Evolutionary conservation across 257 asterid species (phyloP), one percentile per base, ranked within the genome.

Genomic region (Scutellaria minor): DNA sequence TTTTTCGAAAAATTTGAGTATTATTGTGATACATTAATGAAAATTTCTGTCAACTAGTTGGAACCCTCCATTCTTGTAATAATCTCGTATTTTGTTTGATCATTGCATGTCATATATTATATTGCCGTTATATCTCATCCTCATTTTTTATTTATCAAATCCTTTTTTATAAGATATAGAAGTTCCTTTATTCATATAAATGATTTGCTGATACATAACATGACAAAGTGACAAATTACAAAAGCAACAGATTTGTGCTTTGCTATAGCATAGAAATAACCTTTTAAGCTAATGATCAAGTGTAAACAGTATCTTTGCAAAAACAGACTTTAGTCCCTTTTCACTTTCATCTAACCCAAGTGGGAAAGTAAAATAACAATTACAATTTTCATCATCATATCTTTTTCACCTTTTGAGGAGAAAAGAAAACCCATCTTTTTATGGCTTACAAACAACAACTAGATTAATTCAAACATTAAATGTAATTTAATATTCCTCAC

Each of bases 361-460:
- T 59, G 71, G 75, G 71, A 54, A 44, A 60, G 5, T 6, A 68
- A 15, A 48, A 3, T 18, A 13, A 46, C 37, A 31, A 31, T 31
- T 31, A 11, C 31, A 46, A 51, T 22, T 5, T 20, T 54, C 37
- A 54, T 44, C 48, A 47, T 15, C 41, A 50, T 6, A 14, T 46
- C 41, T 60, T 75, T 75, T 67, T 75, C 22, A 50, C 42, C 74
- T 18, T 57, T 62, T 72, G 71, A 72, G 69, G 69, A 57, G 8
- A 20, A 58, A 18, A 31, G 22, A 37, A 68, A 57, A 15, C 8
- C 41, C 61, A 13, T 71, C 61, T 48, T 48, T 50, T 31, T 8
- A 9, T 7, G 42, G 9, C 41, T 15, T 7, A 35, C 14, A 50
- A 31, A 47, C 42, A 66, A 48, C 22, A 8, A 35, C 15, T 50